phyloP scores from a whole-genome alignment of 2,329 filamentous ascomycete species.

The Penicillium expansum region DNA sequence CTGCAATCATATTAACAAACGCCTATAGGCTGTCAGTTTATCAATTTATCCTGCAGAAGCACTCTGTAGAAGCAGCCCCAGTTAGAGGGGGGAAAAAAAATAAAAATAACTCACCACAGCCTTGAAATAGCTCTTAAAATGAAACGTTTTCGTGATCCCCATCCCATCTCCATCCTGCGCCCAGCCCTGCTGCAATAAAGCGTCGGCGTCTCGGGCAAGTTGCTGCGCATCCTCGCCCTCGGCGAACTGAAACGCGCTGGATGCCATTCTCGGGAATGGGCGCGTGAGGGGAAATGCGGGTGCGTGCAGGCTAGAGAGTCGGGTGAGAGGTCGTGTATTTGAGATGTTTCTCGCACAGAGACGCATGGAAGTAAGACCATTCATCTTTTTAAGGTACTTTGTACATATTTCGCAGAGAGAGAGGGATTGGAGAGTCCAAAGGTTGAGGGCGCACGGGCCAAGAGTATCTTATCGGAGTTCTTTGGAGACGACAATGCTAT shows the following conservation, averaged over 20 bases:
- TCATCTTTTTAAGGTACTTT: background rate
- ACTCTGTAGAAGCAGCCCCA: background rate
- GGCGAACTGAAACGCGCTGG: conserved; percentile 26
- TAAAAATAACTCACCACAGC: conserved; percentile 30
- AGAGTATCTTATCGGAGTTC: background rate
- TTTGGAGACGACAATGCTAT: background rate
- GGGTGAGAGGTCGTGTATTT: background rate
- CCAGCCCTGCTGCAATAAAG: conserved; percentile 34
- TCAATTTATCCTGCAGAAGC: background rate
- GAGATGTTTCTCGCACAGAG: background rate
- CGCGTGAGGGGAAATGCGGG: background rate
- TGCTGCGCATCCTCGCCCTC: conserved; percentile 30
- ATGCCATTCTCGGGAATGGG: conserved; percentile 15
- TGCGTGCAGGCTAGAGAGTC: background rate
- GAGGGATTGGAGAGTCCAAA: background rate
- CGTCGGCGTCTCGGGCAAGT: conserved; percentile 23
- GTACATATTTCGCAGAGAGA: background rate
- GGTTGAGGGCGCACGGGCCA: conserved; percentile 4
- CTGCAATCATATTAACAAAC: conserved; percentile 39
- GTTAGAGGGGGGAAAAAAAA: background rate
- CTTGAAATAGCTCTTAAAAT: conserved; percentile 42
- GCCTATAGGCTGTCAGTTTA: conserved; percentile 22
- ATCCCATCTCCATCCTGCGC: conserved; percentile 32
- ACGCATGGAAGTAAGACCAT: conserved; percentile 1
- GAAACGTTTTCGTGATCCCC: conserved; percentile 39